phyloP scores from a whole-genome alignment of 1,139 yeast genomes.

The Saccharomyces hybrid region DNA sequence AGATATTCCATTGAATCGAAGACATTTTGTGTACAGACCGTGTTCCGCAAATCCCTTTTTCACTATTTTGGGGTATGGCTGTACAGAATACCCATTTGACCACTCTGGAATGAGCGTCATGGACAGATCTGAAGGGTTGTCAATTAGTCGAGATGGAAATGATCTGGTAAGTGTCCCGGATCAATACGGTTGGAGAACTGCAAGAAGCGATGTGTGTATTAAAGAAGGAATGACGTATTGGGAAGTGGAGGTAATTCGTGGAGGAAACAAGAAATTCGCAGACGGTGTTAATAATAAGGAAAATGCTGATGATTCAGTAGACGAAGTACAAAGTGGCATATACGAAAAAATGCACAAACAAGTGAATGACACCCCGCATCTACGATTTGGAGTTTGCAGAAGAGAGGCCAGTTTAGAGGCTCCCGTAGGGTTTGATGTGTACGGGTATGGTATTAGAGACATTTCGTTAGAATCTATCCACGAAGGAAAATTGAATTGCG shows the following conservation, averaged over 20 bases:
- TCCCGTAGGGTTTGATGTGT: slow-evolving; percentile 93
- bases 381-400: slow-evolving; percentile 74
- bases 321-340: slow-evolving; percentile 8
- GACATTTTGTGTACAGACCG: slow-evolving; percentile 77
- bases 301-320: not conserved
- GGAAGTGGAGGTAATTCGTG: slow-evolving; percentile 40
- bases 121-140: slow-evolving; percentile 61
- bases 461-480: slow-evolving; percentile 73
- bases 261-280: slow-evolving; percentile 16
- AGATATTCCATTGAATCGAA: slow-evolving; percentile 68
- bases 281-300: slow-evolving; percentile 5
- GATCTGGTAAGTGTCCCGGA: slow-evolving; percentile 34
- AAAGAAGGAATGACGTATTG: slow-evolving; percentile 77
- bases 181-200: slow-evolving; percentile 77
- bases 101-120: slow-evolving; percentile 56
- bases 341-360: slow-evolving; percentile 16
- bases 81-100: slow-evolving; percentile 69
- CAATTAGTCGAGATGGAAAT: slow-evolving; percentile 38
- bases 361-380: slow-evolving; percentile 41
- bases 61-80: slow-evolving; percentile 54
- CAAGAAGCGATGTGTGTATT: slow-evolving; percentile 66
- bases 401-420: slow-evolving; percentile 88
- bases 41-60: slow-evolving; percentile 67
- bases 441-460: slow-evolving; percentile 87
- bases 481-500: slow-evolving; percentile 24